Percentiles rank a stretch among this genome's conserved stretches.
Conservation (phyloP, 805 yeast species). For the Dipodascopsis tothii region DNA sequence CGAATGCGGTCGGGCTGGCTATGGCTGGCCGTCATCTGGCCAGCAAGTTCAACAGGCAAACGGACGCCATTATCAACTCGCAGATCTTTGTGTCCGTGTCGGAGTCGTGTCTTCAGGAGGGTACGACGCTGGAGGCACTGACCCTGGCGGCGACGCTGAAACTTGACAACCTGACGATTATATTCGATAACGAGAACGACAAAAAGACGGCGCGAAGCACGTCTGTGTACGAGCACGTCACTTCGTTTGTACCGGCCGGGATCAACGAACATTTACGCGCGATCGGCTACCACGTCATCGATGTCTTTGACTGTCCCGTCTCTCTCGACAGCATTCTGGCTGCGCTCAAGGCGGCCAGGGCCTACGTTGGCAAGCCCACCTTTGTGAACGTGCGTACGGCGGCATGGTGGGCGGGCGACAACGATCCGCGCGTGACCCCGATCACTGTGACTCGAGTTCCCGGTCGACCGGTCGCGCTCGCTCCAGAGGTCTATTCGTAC, state of each 20-base stretch:
- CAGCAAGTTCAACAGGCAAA: conserved; percentile 34
- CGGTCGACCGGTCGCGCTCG: not conserved
- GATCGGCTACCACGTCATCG: conserved; percentile 35
- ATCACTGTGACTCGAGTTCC: not conserved
- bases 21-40: conserved; percentile 34
- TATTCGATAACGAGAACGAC: conserved; percentile 36
- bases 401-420: conserved; percentile 32
- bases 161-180: conserved; percentile 33
- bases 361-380: conserved; percentile 32
- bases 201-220: too few species aligned
- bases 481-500: conserved; percentile 29
- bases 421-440: conserved; percentile 28
- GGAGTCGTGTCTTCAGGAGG: conserved; percentile 40
- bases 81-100: conserved; percentile 35
- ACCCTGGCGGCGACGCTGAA: conserved; percentile 37
- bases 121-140: conserved; percentile 36
- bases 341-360: conserved; percentile 34
- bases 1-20: conserved; percentile 38
- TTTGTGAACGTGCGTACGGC: conserved; percentile 33
- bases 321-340: conserved; percentile 30
- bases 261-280: conserved; percentile 33
- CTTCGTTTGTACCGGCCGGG: conserved; percentile 33
- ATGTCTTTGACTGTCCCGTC: conserved; percentile 32
- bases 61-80: conserved; percentile 29
- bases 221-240: conserved; percentile 36